Evolutionary conservation across 805 yeast genomes (phyloP).

Genomic region (Candida vartiovaarae): DNA sequence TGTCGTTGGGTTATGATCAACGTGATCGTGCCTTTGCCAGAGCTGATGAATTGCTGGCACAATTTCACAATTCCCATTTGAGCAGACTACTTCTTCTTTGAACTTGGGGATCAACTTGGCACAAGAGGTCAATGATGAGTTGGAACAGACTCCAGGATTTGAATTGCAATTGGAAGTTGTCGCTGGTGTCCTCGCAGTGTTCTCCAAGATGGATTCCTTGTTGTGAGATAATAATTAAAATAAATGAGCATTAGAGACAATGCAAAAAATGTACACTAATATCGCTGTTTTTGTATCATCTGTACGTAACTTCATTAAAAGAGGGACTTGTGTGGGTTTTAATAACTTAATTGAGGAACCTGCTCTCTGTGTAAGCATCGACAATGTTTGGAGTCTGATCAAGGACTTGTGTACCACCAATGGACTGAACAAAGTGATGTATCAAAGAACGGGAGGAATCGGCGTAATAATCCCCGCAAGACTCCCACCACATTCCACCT

Average conservation of each 20-base stretch:
- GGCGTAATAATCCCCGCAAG: constrained; percentile 57
- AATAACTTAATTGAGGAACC: constrained; percentile 5
- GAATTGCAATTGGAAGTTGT: constrained; percentile 79
- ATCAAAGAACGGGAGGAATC: constrained; percentile 34
- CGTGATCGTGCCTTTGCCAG: constrained; percentile 89
- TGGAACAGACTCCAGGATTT: constrained; percentile 29
- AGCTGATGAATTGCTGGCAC: constrained; percentile 85
- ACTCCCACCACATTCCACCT: constrained; percentile 97
- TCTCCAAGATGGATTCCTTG: constrained; percentile 87
- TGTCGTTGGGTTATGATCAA: constrained; percentile 71
- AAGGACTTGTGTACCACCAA: constrained; percentile 11
- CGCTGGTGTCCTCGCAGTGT: constrained; percentile 88
- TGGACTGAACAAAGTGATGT: constrained; percentile 33
- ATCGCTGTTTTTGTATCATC: neutral
- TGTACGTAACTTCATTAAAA: too few species aligned
- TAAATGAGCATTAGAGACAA: neutral
- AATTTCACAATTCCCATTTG: constrained; percentile 85
- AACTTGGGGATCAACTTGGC: constrained; percentile 70
- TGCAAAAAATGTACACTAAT: neutral
- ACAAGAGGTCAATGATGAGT: constrained; percentile 35
- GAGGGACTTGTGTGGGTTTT: too few species aligned
- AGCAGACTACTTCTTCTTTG: constrained; percentile 47
- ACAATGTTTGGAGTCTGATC: constrained; percentile 6
- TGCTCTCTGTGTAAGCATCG: constrained; percentile 7
- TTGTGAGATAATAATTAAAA: constrained; percentile 31